These are phyloP conservation scores for Kazachstania sp. DNA, from an alignment of 1,139 yeast genomes.

Conservation along the genomic window DNA sequence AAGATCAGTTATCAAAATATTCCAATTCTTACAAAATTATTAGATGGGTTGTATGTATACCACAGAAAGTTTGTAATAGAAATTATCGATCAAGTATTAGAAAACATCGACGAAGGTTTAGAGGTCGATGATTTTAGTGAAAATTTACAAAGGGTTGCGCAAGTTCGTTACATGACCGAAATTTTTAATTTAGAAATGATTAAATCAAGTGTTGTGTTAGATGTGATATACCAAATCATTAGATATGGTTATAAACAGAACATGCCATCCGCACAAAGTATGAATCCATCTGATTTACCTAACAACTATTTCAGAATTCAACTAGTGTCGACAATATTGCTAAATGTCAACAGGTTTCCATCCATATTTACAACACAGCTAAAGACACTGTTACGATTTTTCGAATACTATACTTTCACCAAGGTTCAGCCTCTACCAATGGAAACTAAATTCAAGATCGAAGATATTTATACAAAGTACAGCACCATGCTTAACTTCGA, in stretches of 20 bases:
- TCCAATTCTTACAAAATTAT: conserved; percentile 41
- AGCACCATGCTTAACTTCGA: conserved; percentile 30
- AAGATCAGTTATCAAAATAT: conserved; percentile 52
- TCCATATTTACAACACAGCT: conserved; percentile 30
- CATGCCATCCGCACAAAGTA: conserved; percentile 42
- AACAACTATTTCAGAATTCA: conserved; percentile 68
- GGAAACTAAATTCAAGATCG: conserved; percentile 52
- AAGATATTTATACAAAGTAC: conserved; percentile 35
- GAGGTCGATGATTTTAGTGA: conserved; percentile 55
- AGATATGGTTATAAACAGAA: conserved; percentile 62
- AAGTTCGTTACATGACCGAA: conserved; percentile 53
- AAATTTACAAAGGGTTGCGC: conserved; percentile 57
- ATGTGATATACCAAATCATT: conserved; percentile 50
- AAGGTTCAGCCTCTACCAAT: conserved; percentile 59
- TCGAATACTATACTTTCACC: conserved; percentile 67
- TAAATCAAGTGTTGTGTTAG: conserved; percentile 40
- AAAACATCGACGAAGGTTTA: conserved; percentile 54
- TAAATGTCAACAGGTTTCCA: conserved; percentile 17
- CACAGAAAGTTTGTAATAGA: conserved; percentile 37
- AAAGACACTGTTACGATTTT: conserved; percentile 46
- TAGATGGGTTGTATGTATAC: conserved; percentile 34
- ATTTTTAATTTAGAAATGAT: conserved; percentile 45
- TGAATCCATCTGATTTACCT: conserved; percentile 46
- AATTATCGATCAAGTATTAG: conserved; percentile 60
- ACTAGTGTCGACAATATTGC: conserved; percentile 38